Conservation (phyloP, 768 basidiomycete genomes). For the Russula ochroleuca region DNA sequence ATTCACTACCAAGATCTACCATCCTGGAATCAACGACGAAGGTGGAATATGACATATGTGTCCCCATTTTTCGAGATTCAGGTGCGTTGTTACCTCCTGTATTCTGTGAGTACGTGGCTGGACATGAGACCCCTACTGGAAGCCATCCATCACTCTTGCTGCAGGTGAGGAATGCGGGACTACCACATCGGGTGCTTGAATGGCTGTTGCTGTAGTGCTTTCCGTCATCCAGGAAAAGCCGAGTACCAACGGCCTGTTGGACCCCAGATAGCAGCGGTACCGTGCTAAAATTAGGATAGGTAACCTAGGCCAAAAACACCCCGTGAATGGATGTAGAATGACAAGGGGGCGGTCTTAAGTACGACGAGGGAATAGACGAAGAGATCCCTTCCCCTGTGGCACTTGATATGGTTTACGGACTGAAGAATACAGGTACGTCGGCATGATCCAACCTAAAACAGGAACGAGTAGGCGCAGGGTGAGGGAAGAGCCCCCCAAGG, state of each 20-base stretch:
- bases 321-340: constrained; percentile 43
- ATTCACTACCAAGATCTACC: constrained; percentile 84
- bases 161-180: constrained; percentile 46
- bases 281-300: constrained; percentile 29
- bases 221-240: constrained; percentile 79
- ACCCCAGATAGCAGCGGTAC: constrained; percentile 81
- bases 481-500: no score
- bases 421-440: constrained; percentile 32
- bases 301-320: neutral
- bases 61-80: constrained; percentile 79
- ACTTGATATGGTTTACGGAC: neutral
- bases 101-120: constrained; percentile 3
- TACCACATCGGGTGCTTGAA: neutral
- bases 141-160: constrained; percentile 70
- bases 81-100: constrained; percentile 40
- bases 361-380: constrained; percentile 81
- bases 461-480: no score
- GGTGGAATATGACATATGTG: constrained; percentile 81
- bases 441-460: no score
- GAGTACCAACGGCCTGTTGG: constrained; percentile 83
- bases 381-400: constrained; percentile 50
- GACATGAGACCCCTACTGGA: constrained; percentile 60
- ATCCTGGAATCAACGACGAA: constrained; percentile 88
- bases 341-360: constrained; percentile 65
- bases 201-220: constrained; percentile 49